Evolutionary conservation across 768 basidiomycete genomes (phyloP).

Genomic region (Tricholoma matsutake): DNA sequence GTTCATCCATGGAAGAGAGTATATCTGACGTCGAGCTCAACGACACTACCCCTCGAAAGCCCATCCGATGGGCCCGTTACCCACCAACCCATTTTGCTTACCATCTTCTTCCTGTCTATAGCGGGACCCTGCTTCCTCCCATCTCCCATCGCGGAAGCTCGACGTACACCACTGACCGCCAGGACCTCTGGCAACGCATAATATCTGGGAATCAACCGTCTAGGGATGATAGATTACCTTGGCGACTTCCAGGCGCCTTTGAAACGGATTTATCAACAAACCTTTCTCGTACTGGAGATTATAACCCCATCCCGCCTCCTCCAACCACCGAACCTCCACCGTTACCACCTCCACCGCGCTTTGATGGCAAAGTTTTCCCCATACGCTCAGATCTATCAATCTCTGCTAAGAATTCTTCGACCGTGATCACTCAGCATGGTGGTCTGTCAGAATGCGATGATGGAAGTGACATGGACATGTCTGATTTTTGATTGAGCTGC

Average conservation of each 20-base stretch:
- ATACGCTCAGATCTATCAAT: background rate
- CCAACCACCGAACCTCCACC: conserved; percentile 8
- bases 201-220: conserved; percentile 16
- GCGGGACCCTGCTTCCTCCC: conserved; percentile 35
- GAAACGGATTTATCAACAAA: conserved; percentile 1
- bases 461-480: conserved; percentile 29
- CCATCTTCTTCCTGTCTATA: conserved; percentile 51
- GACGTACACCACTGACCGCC: conserved; percentile 37
- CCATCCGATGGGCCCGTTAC: conserved; percentile 60
- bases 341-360: conserved; percentile 2
- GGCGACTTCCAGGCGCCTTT: conserved; percentile 15
- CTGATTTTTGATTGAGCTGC: conserved; percentile 16
- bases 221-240: background rate
- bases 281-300: background rate
- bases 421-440: background rate
- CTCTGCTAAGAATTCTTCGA: background rate
- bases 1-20: background rate
- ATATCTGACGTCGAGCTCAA: background rate
- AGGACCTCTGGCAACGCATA: conserved; percentile 39
- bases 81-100: conserved; percentile 59
- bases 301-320: background rate
- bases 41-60: background rate
- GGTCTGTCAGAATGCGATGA: background rate
- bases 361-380: background rate
- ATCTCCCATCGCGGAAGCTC: conserved; percentile 20